Base-by-base conservation (phyloP, 2,329 filamentous ascomycete species). In the Aspergillus sp. region DNA sequence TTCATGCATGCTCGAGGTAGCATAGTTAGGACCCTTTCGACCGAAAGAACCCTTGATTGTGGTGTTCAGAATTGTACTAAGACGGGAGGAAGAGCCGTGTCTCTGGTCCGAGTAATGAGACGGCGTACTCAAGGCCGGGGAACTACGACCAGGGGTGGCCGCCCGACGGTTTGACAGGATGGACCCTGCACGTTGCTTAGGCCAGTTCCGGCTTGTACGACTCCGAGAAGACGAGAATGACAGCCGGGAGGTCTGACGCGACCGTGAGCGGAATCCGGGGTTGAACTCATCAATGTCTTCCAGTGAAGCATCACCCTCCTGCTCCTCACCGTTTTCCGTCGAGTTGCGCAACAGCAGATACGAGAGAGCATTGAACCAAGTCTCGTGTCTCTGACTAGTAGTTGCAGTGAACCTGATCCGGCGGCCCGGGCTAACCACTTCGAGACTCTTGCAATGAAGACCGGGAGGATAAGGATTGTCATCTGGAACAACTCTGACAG, bases 361-460 rank as follows among this genome's bases (percentile, higher is more conserved):
- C 1, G 92, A 96, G 57, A 99, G 83, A 0, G 95, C 93, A 72
- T 98, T 98, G 83, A 95, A 97, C 95, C 95, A 99, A 0, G 93
- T 98, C 80, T 99, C 95, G 72, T 99, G 95, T 62, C 95, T 86
- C 74, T 97, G 92, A 39, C 92, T 91, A 3, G 95, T 99, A 2
- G 91, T 89, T 64, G 94, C 96, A 1, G 95, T 99, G 67, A 99
- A 96, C 76, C 97, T 94, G 78, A 99, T 87, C 15, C 88, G 88
- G 66, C 95, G 88, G 53, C 93, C 92, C 19, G 93, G 93, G 1
- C 94, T 95, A 61, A 96, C 85, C 59, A 99, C 89, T 58, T 98
- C 85, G 68, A 99, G 81, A 76, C 92, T 97, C 86, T 97, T 97
- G 68, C 91, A 89, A 78, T 98, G 94, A 57, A 99, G 85, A 43